Evolutionary conservation across 2,329 filamentous ascomycete species (phyloP), one percentile per base, ranked within the genome.

Genomic region (Helminthosporium solani): DNA sequence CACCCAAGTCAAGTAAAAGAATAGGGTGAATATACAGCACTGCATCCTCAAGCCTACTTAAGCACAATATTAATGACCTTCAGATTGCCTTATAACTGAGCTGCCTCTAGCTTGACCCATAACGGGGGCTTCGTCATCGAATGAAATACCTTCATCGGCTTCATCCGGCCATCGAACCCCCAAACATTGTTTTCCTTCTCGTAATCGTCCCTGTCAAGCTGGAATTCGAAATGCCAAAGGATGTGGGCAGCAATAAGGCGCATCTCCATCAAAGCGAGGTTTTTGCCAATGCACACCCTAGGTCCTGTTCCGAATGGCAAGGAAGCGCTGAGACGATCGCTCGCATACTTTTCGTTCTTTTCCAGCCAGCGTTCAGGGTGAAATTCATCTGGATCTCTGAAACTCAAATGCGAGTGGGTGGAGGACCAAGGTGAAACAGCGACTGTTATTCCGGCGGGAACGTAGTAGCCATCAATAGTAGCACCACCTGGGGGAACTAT

Each of bases 181-280:
- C 42, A 44, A 8, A 38, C 33, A 7, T 14, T 8, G 38, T 44
- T 44, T 33, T 33, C 15, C 11, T 28, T 23, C 19, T 30, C n/a
- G 25, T 37, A 30, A 3, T 37, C 23, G 8, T 23, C 34, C 15
- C 21, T 4, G 14, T 38, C 35, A 25, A 38, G 35, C 19, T 25
- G 8, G 6, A 38, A 3, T 11, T 56, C 52, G 33, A 52, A 56
- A 2, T 49, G 40, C 52, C 52, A 56, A 14, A 56, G 20, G 9
- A 56, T 28, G 7, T 41, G 31, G 2, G 44, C 52, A 2, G 52
- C 30, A 37, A 56, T 54, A 3, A 56, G 18, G 6, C 53, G 34
- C 51, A 55, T 52, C 37, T 57, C 52, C 31, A 49, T 55, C 35
- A 64, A 66, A 2, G 60, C 57, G 33, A 46, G 20, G 33, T 36